These are phyloP conservation scores for Phytopythium mirpurense DNA, from an alignment of 352 stramenopile genomes.

Conservation along the genomic window DNA sequence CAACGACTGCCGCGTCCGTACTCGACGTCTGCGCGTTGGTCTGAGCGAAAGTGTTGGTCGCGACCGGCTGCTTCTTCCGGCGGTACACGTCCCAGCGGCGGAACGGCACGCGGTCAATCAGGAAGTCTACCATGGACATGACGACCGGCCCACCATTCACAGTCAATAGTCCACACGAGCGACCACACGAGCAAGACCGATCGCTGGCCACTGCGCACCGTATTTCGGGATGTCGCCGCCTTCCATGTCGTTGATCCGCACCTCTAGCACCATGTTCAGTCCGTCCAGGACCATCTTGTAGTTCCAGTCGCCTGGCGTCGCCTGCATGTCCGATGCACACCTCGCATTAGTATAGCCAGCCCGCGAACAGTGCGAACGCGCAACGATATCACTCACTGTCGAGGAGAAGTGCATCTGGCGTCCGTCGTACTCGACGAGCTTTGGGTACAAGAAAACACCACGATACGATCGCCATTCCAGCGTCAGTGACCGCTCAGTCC, in stretches of 20 bases:
- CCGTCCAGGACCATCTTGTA: slow-evolving; percentile 77
- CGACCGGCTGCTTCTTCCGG: slow-evolving; percentile 49
- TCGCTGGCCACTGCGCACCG: too few species aligned
- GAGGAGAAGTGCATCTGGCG: slow-evolving; percentile 79
- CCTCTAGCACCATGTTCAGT: slow-evolving; percentile 70
- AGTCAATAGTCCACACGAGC: too few species aligned
- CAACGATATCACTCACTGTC: slow-evolving; percentile 45
- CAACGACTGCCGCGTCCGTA: too few species aligned
- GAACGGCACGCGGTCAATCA: slow-evolving; percentile 75
- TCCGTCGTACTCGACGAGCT: slow-evolving; percentile 76
- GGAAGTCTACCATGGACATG: slow-evolving; percentile 45
- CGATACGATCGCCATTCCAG: too few species aligned
- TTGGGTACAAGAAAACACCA: too few species aligned
- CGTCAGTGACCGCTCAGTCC: too few species aligned
- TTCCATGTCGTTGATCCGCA: slow-evolving; percentile 83
- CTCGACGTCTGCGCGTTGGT: slow-evolving; percentile 27
- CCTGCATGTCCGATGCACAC: slow-evolving; percentile 17
- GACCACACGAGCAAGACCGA: too few species aligned
- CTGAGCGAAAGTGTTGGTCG: slow-evolving; percentile 33
- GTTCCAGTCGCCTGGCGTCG: slow-evolving; percentile 67
- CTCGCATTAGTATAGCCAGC: background rate
- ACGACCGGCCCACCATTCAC: background rate
- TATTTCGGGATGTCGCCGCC: slow-evolving; percentile 78
- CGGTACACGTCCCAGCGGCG: slow-evolving; percentile 81
- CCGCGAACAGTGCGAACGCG: too few species aligned